phyloP scores from a whole-genome alignment of 257 asterid species.

The Anisodus acutangulus region DNA sequence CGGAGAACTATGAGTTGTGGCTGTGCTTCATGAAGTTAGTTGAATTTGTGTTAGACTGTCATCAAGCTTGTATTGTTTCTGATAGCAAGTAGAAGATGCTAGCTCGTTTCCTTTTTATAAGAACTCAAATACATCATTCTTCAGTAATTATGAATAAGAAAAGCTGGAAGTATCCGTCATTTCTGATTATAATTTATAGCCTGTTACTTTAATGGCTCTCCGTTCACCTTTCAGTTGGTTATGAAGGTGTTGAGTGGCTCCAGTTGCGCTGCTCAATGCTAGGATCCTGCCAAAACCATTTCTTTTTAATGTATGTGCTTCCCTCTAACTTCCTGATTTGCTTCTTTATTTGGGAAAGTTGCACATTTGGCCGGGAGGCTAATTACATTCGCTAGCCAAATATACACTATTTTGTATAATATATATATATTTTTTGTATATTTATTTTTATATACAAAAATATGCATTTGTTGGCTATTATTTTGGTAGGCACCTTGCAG shows the following conservation, averaged over 20 bases:
- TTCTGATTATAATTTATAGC: constrained; percentile 17
- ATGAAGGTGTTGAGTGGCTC: constrained; percentile 30
- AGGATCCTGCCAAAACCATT: constrained; percentile 25
- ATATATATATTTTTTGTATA: too few relatives aligned
- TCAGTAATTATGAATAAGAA: constrained; percentile 11
- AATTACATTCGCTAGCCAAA: too few relatives aligned
- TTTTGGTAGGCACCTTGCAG: too few relatives aligned
- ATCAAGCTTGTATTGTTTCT: background rate
- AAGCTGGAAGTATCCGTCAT: background rate
- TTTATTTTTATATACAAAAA: too few relatives aligned
- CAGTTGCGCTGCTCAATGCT: constrained; percentile 27
- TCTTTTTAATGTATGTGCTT: constrained; percentile 8
- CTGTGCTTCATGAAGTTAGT: background rate
- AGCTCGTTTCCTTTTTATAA: background rate
- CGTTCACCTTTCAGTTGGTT: constrained; percentile 26
- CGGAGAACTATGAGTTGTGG: background rate
- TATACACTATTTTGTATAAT: too few relatives aligned
- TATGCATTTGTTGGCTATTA: too few relatives aligned
- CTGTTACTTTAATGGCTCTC: background rate
- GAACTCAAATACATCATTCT: background rate
- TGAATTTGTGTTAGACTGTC: background rate
- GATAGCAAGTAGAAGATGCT: constrained; percentile 8
- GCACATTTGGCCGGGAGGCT: too few relatives aligned
- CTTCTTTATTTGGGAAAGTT: background rate
- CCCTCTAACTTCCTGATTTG: constrained; percentile 25